A percentile compares a stretch with the other conserved stretches of the same genome.
Conservation (phyloP, 2,329 filamentous ascomycete genomes). For the Fusarium palustre region DNA sequence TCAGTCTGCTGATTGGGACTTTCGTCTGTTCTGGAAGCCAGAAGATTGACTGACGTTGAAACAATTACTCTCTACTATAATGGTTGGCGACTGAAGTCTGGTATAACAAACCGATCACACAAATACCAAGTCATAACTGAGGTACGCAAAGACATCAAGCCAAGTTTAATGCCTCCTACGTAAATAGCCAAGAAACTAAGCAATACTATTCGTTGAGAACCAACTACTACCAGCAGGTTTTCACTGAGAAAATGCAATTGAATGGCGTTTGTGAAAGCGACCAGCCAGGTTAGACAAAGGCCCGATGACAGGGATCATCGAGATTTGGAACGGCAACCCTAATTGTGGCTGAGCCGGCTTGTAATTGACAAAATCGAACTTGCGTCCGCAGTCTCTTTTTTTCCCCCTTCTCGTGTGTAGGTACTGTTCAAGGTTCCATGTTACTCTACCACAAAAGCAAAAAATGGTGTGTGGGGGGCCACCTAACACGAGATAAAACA, state of each 20-base stretch:
- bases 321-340: conserved; percentile 25
- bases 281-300: conserved; percentile 13
- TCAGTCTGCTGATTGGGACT: not conserved
- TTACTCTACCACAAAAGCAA: conserved; percentile 2
- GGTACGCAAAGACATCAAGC: not conserved
- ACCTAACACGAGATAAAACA: conserved; percentile 50
- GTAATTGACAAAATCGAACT: conserved; percentile 7
- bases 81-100: not conserved
- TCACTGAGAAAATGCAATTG: conserved; percentile 4
- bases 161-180: conserved; percentile 3
- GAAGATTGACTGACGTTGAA: not conserved
- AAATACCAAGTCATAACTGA: conserved; percentile 5
- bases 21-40: not conserved
- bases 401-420: not conserved
- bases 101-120: not conserved
- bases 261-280: conserved; percentile 24
- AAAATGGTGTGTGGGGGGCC: conserved; percentile 49
- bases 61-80: not conserved
- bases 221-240: conserved; percentile 20
- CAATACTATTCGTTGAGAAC: conserved; percentile 4
- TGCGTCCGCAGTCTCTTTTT: not conserved
- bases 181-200: conserved; percentile 27
- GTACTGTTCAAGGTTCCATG: not conserved
- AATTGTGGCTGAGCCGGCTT: conserved; percentile 38
- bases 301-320: conserved; percentile 35